Evolutionary conservation across 208 protist genomes (phyloP), one percentile per base, ranked within the genome.

Genomic region (Leishmania aethiopica): DNA sequence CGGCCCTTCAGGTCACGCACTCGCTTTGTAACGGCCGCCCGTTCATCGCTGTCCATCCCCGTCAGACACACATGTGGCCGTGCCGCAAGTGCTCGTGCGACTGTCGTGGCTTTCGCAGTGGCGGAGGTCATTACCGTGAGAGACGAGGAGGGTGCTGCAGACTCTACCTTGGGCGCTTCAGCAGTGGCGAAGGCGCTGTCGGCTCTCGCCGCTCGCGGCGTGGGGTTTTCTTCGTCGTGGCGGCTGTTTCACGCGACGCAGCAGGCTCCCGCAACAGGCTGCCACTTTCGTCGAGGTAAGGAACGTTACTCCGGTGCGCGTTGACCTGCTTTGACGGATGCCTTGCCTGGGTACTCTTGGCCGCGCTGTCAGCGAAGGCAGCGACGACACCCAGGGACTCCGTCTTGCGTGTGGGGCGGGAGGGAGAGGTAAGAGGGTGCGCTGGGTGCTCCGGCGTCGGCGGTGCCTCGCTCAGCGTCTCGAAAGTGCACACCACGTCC

Each of bases 401-500:
- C n/a, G 77, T 80, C n/a, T 81, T 81, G 59, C 81, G 76, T 1
- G 77, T 47, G n/a, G 76, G 1, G 55, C 60, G 57, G 4, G 81
- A 40, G 13, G 71, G 51, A 47, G 77, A 49, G 37, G 28, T 67
- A 6, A 62, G 40, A 4, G 57, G 49, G 1, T 42, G 47, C 69
- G 59, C 32, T 22, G 47, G 32, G 64, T 53, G 32, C 37, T 82
- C 42, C 35, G 42, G 47, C 19, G 53, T 66, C 25, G 71, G 22
- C 13, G 70, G 37, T 0, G 71, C 66, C 28, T 37, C 64, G 35
- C 32, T 25, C 4, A 87, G 40, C 17, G 51, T 15, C 28, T 92
- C 80, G 74, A 92, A 89, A 47, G 59, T 64, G 32, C 87, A 78
- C 82, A 93, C 88, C 6, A 95, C 92, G 81, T 98, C 95, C 25